Percentiles rank a stretch among this genome's conserved stretches.
These are phyloP conservation scores for Fusarium temperatum DNA, from an alignment of 2,329 filamentous ascomycete species.

Conservation along the genomic window DNA sequence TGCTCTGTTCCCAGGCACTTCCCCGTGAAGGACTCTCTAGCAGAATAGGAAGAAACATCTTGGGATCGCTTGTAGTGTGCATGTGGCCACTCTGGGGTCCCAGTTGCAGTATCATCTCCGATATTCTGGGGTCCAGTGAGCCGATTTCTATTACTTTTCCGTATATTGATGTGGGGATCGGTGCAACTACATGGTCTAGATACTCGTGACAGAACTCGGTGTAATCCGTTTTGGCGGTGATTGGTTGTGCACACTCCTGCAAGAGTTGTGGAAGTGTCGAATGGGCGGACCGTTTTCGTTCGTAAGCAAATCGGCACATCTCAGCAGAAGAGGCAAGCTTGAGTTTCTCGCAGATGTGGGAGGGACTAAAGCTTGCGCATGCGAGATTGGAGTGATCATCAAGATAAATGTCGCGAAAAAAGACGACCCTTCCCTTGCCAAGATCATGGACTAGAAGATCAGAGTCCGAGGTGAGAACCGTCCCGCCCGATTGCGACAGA, in stretches of 20 bases:
- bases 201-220: conserved; percentile 47
- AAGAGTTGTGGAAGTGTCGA: conserved; percentile 45
- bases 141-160: conserved; percentile 26
- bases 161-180: conserved; percentile 21
- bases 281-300: conserved; percentile 43
- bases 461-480: conserved; percentile 83
- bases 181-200: conserved; percentile 31
- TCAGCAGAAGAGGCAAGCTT: conserved; percentile 46
- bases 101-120: conserved; percentile 50
- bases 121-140: conserved; percentile 50
- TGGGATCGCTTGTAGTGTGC: conserved; percentile 34
- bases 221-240: conserved; percentile 38
- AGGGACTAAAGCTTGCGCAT: conserved; percentile 45
- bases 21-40: conserved; percentile 64
- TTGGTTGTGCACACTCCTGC: conserved; percentile 37
- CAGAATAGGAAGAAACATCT: conserved; percentile 73
- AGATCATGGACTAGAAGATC: conserved; percentile 83
- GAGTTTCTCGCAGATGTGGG: conserved; percentile 54
- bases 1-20: conserved; percentile 66
- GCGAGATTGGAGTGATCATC: conserved; percentile 36
- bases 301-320: conserved; percentile 49
- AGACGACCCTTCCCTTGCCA: conserved; percentile 70
- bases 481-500: conserved; percentile 62
- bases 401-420: conserved; percentile 71
- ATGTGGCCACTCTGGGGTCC: neutral